Evolutionary conservation across 192 early-diverging fungal species (phyloP), one percentile per base, ranked within the genome.

Genomic region (Podila horticola): DNA sequence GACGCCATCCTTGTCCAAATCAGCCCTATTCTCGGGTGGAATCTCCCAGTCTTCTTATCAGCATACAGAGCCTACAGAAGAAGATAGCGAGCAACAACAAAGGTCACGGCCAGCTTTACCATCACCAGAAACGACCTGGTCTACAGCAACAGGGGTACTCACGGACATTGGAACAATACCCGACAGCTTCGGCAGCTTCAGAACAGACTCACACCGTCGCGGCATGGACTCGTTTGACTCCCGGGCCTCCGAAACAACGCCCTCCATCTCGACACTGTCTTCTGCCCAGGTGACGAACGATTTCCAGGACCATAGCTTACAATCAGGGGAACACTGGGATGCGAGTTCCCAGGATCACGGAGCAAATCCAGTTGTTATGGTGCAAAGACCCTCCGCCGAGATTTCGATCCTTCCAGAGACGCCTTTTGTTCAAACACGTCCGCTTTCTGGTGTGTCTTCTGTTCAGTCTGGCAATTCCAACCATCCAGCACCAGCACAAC

Each of bases 351-450:
- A 55, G 17, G 52, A 55, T 22, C 52, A 73, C 15, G 31, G 22
- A 33, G 13, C 60, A 13, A 45, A 60, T 10, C 77, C 77, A 1
- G 10, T 51, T 51, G 71, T 81, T 17, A 8, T 69, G 38, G 62
- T 73, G 5, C 77, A 81, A 3, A 59, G 77, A 48, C 66, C 71
- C 5, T 81, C 77, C 8, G 63, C 69, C 55, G 71, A 73, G 17
- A 62, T 73, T 0, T 69, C 77, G 2, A 73, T 72, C 19, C 57
- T 81, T 13, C 67, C 77, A 5, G 71, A 81, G 13, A 71, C 69
- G 48, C 61, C 77, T 10, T 81, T 73, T 38, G 52, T 34, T 11
- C 69, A 67, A 38, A 36, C 58, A 5, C 58, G 58, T 6, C 71
- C 62, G 1, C 36, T 69, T 29, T 81, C 77, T 10, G 57, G 61